These are phyloP conservation scores for Candida endomychidarum DNA, from an alignment of 805 yeast genomes.

Conservation along the genomic window DNA sequence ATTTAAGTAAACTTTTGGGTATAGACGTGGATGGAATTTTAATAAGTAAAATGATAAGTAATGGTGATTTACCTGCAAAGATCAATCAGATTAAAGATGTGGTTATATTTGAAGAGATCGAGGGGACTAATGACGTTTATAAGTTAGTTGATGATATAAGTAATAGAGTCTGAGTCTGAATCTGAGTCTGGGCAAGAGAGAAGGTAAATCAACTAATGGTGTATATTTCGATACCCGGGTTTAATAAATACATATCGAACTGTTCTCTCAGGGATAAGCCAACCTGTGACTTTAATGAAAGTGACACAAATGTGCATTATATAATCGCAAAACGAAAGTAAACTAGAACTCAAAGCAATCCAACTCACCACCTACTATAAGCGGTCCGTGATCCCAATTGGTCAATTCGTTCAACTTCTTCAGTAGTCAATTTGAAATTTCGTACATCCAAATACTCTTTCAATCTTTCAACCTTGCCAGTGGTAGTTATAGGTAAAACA, in stretches of 20 bases:
- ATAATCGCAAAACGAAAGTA: no score
- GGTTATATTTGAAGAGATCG: conserved; percentile 21
- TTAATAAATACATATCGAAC: no score
- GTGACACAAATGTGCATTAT: no score
- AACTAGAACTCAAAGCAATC: no score
- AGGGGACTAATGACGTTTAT: conserved; percentile 12
- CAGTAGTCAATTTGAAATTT: conserved; percentile 50
- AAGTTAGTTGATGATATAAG: conserved; percentile 5
- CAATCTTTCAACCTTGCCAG: conserved; percentile 41
- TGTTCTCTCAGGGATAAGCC: no score
- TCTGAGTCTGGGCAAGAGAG: no score
- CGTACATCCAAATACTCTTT: conserved; percentile 42
- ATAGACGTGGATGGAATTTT: conserved; percentile 24
- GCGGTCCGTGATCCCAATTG: conserved; percentile 23
- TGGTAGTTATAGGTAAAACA: conserved; percentile 47
- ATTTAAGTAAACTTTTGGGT: conserved; percentile 18
- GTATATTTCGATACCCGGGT: no score
- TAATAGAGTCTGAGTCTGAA: no score
- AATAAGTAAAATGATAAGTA: conserved; percentile 34
- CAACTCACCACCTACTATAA: conserved; percentile 6
- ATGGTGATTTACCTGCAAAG: conserved; percentile 31
- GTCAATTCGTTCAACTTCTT: conserved; percentile 40
- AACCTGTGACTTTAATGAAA: no score
- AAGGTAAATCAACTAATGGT: background rate
- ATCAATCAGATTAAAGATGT: conserved; percentile 33